Conservation (phyloP, 2,329 filamentous ascomycete species). For the Colletotrichum sp. region DNA sequence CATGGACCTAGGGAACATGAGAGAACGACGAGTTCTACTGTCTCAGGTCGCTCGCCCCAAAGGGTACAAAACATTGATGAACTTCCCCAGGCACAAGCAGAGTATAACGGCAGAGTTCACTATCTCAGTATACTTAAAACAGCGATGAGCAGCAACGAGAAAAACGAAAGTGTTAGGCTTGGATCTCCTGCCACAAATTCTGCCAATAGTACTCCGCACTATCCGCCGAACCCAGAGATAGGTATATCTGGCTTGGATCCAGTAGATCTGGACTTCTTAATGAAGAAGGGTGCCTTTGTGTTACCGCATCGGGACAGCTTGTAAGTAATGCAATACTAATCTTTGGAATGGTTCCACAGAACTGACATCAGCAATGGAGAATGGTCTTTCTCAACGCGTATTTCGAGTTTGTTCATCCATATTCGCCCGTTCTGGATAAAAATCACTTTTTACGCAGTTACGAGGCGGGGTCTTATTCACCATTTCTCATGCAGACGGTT, state of each 20-base stretch:
- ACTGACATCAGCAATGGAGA: neutral
- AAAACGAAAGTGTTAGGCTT: neutral
- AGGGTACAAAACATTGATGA: neutral
- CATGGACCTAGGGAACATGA: neutral
- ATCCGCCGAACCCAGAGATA: neutral
- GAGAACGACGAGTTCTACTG: neutral
- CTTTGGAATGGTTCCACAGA: too few species aligned
- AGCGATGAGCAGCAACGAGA: neutral
- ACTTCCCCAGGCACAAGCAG: neutral
- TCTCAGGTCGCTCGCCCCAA: neutral
- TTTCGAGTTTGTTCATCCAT: neutral
- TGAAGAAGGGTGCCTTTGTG: neutral
- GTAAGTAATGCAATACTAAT: neutral
- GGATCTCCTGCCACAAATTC: neutral
- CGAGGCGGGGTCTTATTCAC: neutral
- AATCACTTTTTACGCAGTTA: accelerated
- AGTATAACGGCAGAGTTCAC: neutral
- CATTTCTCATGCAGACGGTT: neutral
- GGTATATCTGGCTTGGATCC: neutral
- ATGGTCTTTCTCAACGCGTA: neutral
- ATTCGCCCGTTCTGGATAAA: neutral
- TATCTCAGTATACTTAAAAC: neutral
- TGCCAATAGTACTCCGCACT: neutral
- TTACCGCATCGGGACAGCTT: neutral
- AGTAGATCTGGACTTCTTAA: neutral